phyloP scores from a whole-genome alignment of 75 land plant species.

The Chamaecyparis obtusa region DNA sequence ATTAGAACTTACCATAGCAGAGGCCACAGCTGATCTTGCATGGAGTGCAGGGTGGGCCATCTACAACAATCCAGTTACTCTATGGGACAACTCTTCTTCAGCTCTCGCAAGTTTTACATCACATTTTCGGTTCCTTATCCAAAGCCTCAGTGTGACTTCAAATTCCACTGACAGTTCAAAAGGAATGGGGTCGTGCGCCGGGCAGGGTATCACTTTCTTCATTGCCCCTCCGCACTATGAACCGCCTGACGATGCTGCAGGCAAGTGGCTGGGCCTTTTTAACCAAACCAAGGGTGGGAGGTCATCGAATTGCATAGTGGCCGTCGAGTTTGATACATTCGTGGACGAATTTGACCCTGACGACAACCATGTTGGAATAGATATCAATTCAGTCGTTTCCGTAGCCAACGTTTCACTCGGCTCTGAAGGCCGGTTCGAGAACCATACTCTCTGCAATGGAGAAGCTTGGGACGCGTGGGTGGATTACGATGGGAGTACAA shows the following conservation, averaged over 20 bases:
- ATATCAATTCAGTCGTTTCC: conserved; percentile 33
- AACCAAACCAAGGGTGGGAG: not conserved
- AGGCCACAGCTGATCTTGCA: not conserved
- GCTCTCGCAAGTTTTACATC: not conserved
- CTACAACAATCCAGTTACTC: not conserved
- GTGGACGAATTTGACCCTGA: conserved; percentile 27
- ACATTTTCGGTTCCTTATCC: not conserved
- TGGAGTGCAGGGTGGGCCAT: not conserved
- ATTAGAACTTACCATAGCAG: not conserved
- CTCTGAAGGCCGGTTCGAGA: not conserved
- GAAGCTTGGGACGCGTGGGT: conserved; percentile 12
- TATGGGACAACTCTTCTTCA: not conserved
- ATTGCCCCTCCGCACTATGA: not conserved
- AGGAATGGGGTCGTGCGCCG: not conserved
- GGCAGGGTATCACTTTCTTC: conserved; percentile 21
- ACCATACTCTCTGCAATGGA: not conserved
- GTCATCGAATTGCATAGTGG: conserved; percentile 15
- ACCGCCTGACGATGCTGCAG: not conserved
- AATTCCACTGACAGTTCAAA: too few species aligned
- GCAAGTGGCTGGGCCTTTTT: conserved; percentile 20
- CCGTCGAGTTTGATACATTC: conserved; percentile 52
- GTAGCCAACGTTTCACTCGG: too few species aligned
- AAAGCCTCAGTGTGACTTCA: not conserved
- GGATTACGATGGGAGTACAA: conserved; percentile 17
- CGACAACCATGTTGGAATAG: conserved; percentile 49